phyloP scores from a whole-genome alignment of 1,284 basidiomycete genomes.

The Trichosporon asahii region DNA sequence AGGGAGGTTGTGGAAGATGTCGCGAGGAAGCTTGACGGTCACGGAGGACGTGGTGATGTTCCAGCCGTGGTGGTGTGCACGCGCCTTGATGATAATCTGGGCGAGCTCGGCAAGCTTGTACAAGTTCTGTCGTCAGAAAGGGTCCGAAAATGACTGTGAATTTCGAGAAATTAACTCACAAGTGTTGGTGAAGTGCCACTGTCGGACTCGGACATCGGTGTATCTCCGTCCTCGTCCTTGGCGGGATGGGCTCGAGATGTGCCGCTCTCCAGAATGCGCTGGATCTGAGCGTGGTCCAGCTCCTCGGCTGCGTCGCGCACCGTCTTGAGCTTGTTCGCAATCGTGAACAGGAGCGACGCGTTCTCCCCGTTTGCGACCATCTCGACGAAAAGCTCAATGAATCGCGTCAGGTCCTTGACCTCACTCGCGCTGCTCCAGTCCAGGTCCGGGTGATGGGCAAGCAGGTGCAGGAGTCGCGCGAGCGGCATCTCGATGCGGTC shows the following conservation, averaged over 20 bases:
- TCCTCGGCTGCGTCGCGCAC: constrained; percentile 58
- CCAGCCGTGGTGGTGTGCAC: constrained; percentile 69
- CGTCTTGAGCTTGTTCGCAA: constrained; percentile 79
- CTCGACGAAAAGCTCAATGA: constrained; percentile 84
- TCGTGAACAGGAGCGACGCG: constrained; percentile 73
- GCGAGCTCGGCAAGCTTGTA: constrained; percentile 86
- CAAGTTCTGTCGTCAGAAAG: constrained; percentile 62
- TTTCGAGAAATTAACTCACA: constrained; percentile 11
- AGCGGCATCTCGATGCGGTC: constrained; percentile 75
- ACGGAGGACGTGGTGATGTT: constrained; percentile 73
- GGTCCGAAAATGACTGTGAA: background rate
- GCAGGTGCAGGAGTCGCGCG: constrained; percentile 75
- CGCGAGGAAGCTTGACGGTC: constrained; percentile 71
- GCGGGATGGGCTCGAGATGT: constrained; percentile 52
- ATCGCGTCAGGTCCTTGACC: constrained; percentile 72
- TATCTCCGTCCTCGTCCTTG: constrained; percentile 61
- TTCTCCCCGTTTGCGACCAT: constrained; percentile 72
- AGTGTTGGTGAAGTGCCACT: constrained; percentile 13
- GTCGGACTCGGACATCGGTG: constrained; percentile 3
- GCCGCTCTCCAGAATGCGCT: constrained; percentile 6
- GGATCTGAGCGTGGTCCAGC: constrained; percentile 23
- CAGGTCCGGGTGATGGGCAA: constrained; percentile 78
- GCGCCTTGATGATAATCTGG: constrained; percentile 74
- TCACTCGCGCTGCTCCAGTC: constrained; percentile 55
- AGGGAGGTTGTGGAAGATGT: constrained; percentile 62